Conservation (phyloP, 2,329 filamentous ascomycete genomes). For the Xylariales sp. region DNA sequence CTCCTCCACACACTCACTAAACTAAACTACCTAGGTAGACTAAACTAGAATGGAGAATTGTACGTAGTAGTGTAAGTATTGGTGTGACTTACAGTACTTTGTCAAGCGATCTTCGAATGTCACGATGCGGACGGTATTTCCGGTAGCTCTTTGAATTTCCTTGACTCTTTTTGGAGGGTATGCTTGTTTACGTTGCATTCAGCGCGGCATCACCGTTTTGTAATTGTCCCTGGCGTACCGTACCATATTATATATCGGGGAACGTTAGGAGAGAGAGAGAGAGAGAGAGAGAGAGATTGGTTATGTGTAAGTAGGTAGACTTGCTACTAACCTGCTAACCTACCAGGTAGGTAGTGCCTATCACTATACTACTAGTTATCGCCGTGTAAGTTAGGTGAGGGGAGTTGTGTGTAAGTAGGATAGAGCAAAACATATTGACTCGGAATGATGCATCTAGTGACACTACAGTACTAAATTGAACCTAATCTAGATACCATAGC, state of each 20-base stretch:
- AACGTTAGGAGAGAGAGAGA: too few relatives aligned
- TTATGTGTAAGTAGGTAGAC: too few relatives aligned
- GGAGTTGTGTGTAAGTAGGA: neutral
- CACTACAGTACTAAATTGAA: conserved; percentile 8
- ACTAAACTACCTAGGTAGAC: too few relatives aligned
- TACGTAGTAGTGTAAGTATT: neutral
- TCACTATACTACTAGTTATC: neutral
- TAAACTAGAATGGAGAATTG: neutral
- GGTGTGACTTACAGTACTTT: neutral
- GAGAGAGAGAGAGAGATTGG: too few relatives aligned
- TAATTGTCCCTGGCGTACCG: neutral
- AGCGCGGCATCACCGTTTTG: neutral
- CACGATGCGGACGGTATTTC: conserved; percentile 31
- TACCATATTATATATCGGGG: too few relatives aligned
- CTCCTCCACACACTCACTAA: neutral
- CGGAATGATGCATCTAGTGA: conserved; percentile 17
- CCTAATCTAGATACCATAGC: neutral
- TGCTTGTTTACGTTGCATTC: too few relatives aligned
- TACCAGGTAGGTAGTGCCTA: too few relatives aligned
- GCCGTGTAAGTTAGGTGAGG: neutral
- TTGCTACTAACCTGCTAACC: too few relatives aligned
- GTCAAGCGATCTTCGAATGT: conserved; percentile 13
- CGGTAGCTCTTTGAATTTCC: conserved; percentile 9
- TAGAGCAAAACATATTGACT: conserved; percentile 2
- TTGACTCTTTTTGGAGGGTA: neutral